Conservation (phyloP, 805 yeast species). For the Cyberlindnera euphorbiiphila region DNA sequence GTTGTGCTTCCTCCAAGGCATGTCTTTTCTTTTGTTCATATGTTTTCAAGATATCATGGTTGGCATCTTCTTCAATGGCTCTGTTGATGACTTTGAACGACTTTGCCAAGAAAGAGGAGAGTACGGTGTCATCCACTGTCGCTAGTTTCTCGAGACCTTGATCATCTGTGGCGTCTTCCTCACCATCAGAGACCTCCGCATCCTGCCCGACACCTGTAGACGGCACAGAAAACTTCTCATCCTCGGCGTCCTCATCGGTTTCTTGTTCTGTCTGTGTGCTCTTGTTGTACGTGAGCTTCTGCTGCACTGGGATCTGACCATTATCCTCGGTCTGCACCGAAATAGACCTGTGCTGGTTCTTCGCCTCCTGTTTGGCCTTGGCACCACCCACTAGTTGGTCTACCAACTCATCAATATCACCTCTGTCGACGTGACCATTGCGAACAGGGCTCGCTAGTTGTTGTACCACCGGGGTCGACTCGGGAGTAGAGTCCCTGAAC, state of each 20-base stretch:
- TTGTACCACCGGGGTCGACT: slow-evolving; percentile 3
- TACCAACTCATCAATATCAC: slow-evolving; percentile 10
- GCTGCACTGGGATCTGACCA: slow-evolving; percentile 2
- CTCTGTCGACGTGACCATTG: background rate
- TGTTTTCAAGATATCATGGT: slow-evolving; percentile 24
- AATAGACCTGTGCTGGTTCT: slow-evolving; percentile 8
- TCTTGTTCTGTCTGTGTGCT: slow-evolving; percentile 20
- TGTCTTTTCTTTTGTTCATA: slow-evolving; percentile 14
- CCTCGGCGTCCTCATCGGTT: slow-evolving; percentile 4
- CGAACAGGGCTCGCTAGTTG: slow-evolving; percentile 3
- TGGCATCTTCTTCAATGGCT: slow-evolving; percentile 24
- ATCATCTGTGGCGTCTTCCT: background rate
- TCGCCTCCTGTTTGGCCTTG: background rate
- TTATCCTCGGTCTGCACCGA: slow-evolving; percentile 13
- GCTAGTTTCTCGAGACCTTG: too few species aligned
- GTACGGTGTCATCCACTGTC: slow-evolving; percentile 10
- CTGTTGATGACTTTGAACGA: slow-evolving; percentile 26
- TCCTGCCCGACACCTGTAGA: slow-evolving; percentile 1
- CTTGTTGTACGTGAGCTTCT: slow-evolving; percentile 24
- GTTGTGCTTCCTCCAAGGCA: slow-evolving; percentile 14
- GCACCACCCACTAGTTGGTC: slow-evolving; percentile 14
- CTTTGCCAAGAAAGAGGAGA: slow-evolving; percentile 19
- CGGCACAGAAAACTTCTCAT: background rate
- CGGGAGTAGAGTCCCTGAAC: slow-evolving; percentile 7
- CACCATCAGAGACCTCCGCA: slow-evolving; percentile 2